Base-by-base conservation (phyloP, 2,329 filamentous ascomycete species). In the Colletotrichum gigasporum region DNA sequence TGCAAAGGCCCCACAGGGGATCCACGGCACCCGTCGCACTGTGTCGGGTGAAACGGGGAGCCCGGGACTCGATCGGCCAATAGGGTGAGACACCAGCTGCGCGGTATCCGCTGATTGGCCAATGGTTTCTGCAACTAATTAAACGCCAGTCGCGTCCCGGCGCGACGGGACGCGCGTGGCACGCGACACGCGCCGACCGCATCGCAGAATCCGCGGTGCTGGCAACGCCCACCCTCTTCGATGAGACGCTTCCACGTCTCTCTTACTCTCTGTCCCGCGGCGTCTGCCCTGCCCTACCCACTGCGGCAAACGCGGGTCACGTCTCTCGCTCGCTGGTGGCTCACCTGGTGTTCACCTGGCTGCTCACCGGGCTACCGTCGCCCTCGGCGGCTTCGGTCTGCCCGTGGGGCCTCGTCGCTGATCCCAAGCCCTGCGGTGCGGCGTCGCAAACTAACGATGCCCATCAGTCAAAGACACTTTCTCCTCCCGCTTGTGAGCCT, bases 131-230 rank as follows among this genome's bases (percentile, higher is more conserved):
- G 55, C 56, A 60, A 6, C 26, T 20, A 61, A 64, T 64, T 60
- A 50, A 61, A 64, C 48, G 34, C 52, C 32, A 50, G 39, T 42
- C 61, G 54, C 56, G 42, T 44, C n/a, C n/a, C 3, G 30, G 35
- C 61, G 61, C 56, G 61, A 20, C 26, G 32, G 16, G 26, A 61
- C 61, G 61, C 61, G 61, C 51, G 48, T 30, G 32, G 34, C 32
- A 53, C 61, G 61, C 61, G 61, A 51, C 34, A 52, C 61, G 61
- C 61, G 61, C 42, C 56, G 60, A 53, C 59, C 18, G 35, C 60
- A 53, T 61, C 34, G 47, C 48, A 54, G 26, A 50, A 35, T 51
- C 44, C 45, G 32, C 56, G 41, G 20, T 34, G 32, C 24, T 47
- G 45, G 11, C 20, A 18, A 42, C 59, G 24, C 59, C 44, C 59